Evolutionary conservation across 2,329 filamentous ascomycete genomes (phyloP), one percentile per base, ranked within the genome.

Genomic region (Colletotrichum spinosum): DNA sequence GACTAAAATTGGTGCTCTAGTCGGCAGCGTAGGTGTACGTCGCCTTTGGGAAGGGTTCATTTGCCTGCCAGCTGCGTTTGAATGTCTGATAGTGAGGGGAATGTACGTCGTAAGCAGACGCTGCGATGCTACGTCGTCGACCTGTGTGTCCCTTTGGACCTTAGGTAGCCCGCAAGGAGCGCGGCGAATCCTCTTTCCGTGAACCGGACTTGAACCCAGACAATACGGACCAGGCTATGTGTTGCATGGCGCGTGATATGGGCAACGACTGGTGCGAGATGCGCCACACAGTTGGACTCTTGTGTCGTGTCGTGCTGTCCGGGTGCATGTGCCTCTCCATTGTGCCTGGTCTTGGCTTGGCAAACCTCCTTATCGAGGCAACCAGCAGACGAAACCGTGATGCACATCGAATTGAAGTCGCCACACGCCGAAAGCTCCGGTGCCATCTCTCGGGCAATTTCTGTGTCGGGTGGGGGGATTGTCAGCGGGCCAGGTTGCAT

Each of bases 171-270:
- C 45, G 46, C 8, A 64, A 42, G 38, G 25, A 5, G 25, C n/a
- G 45, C 57, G 57, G 51, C 34, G 4, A 65, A 55, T 62, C 37
- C 42, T 55, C 25, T 64, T 59, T 45, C 53, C 63, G 44, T 59
- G 60, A 64, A 66, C 42, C 42, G 39, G 46, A 39, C 38, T 39
- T 33, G 25, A 15, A 57, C 12, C 53, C 53, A 54, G 17, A 35
- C 15, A 10, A n/a, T 7, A 45, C 11, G 6, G 6, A 35, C 25
- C 4, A 25, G 4, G 25, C 25, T 45, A 12, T 46, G n/a, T 11
- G 39, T 17, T 12, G 6, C 34, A n/a, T 41, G 52, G 12, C 46
- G 50, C 15, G 9, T 33, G 4, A 48, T 9, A 15, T 48, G 39
- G 52, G 33, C n/a, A 48, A 38, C 35, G 39, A 44, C 35, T 25